Base-by-base conservation (phyloP, 1,284 basidiomycete species). In the Leccinum variabile region DNA sequence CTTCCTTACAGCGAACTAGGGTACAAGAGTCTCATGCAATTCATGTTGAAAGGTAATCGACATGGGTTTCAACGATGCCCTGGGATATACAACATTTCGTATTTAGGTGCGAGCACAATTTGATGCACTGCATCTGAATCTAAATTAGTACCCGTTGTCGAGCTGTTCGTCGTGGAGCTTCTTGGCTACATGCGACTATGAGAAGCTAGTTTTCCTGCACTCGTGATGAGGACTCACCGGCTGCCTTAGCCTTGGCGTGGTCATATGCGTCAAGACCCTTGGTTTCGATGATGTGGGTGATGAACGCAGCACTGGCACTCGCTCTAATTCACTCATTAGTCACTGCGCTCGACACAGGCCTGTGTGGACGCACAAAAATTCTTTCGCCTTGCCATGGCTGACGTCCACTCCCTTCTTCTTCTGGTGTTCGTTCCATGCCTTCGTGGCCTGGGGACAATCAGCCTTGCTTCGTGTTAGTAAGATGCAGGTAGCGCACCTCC, bases 241-340 rank as follows among this genome's bases (percentile, higher is more conserved):
- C 66, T 66, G 76, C 72, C 18, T 85, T 79, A 30, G 78, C 79
- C 69, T 76, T 77, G 18, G 6, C n/a, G 8, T 25, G 2, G 0
- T 80, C 80, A 8, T 78, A 2, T 13, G 69, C 70, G 66, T 81
- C 79, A 65, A 84, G 79, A 7, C 85, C 84, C 67, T 82, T 83
- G 66, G 82, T 83, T 70, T 86, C 84, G 4, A 80, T 66, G 0
- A 80, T 65, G 44, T 70, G 77, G 62, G 80, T 78, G 57, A 86
- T 68, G 71, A 83, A 82, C 5, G 73, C 76, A 50, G 80, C 85
- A 54, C 72, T 65, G 13, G 81, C 70, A 39, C 30, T 75, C 10
- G 70, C 72, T 33, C 75, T 73, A n/a, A 56, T 39, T 3, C 22
- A 14, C 0, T 37, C 13, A 1, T 71, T 3, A 63, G 49, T 28